Evolutionary conservation across 1,284 basidiomycete species (phyloP), one percentile per base, ranked within the genome.

Genomic region (Moniliella sp.): DNA sequence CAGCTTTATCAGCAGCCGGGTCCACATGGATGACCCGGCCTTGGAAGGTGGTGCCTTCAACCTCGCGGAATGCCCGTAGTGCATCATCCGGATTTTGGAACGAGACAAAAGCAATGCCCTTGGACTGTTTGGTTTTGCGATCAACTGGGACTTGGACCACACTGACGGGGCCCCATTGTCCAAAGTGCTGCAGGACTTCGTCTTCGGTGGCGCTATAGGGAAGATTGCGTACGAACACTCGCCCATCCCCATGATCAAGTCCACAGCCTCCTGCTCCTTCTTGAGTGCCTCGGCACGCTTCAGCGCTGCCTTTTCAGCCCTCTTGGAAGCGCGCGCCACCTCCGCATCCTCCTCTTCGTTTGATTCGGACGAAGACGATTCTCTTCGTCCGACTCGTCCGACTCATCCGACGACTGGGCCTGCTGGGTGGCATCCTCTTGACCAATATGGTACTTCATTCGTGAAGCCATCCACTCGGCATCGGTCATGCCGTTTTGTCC

Each of bases 171-270:
- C 84, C 86, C 57, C 71, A 81, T 0, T 68, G 64, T 5, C 64
- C 61, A 57, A 88, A 84, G 4, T 75, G 66, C n/a, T 68, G 65
- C 4, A 63, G 57, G 2, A 94, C 61, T 32, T 91, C 81, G 3
- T 68, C 64, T 18, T 78, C 71, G 1, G 75, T 76, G 36, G 79
- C 79, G 0, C 76, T 70, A 53, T 82, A 94, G 0, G 84, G 69
- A 12, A 94, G 63, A 57, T 94, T 97, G 9, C 88, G 79, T 4
- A 94, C 66, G 56, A 94, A 94, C 3, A 94, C 65, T 1, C 88
- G 73, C 0, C 73, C 0, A 80, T 83, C 36, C 71, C 69, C 15
- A 78, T 64, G 35, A 93, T 82, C 0, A 73, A 73, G 42, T 43
- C 48, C 29, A 46, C 40, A 26, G 38, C 69, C 29, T 64, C 62